These are phyloP conservation scores for Psidium friedrichsthalianum DNA, from an alignment of 345 rosid species.

Conservation along the genomic window DNA sequence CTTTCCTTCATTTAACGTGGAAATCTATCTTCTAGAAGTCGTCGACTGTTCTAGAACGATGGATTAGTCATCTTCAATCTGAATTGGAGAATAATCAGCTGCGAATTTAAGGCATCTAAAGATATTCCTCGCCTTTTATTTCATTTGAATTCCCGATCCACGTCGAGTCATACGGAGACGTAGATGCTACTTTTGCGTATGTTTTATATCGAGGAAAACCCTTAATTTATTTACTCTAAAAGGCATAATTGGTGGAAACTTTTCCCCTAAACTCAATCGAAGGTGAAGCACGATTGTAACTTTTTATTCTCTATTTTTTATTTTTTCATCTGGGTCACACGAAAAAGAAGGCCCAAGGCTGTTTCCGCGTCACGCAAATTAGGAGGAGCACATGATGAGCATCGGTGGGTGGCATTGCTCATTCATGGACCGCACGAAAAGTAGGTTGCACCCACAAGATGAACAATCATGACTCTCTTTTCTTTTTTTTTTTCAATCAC, in stretches of 20 bases:
- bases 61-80: neutral
- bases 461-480: neutral
- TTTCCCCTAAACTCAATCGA: neutral
- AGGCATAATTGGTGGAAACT: neutral
- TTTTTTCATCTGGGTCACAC: neutral
- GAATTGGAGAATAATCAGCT: neutral
- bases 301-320: neutral
- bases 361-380: neutral
- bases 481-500: neutral
- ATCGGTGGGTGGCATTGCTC: conserved; percentile 1
- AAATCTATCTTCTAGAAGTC: neutral
- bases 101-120: neutral
- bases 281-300: neutral
- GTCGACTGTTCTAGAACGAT: neutral
- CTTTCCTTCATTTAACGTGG: neutral
- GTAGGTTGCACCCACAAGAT: neutral
- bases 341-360: neutral
- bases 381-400: neutral
- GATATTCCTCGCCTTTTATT: neutral
- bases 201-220: neutral
- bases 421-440: conserved; percentile 1
- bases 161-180: neutral
- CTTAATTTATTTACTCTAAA: neutral
- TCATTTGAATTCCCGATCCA: neutral
- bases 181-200: neutral